Evolutionary conservation across 306 rosid genomes (phyloP), one percentile per base, ranked within the genome.

Genomic region (Cucumis hystrix): DNA sequence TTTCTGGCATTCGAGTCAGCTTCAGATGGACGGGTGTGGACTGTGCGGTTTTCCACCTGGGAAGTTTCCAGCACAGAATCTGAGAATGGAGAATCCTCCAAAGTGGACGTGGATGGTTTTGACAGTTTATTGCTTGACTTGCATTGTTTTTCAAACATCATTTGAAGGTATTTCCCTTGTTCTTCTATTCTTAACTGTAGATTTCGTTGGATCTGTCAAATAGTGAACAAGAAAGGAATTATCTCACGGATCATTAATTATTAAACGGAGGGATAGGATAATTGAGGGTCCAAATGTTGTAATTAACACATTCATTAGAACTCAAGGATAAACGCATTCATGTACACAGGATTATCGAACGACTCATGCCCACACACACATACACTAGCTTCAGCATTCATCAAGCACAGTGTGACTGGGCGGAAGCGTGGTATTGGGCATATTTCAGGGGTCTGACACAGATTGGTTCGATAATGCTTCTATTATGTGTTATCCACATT

Each of bases 181-280:
- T 96, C 99, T 89, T 96, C 99, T 80, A 96, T 92, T 76, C 99
- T 88, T 85, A 96, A 71, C 85, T 96, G 99, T 76, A 96, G 88
- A 85, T 87, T 96, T 85, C 99, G 87, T 89, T 96, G 99, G 79
- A 91, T 91, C 97, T 91, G 82, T 65, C 66, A 65, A 37, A 33
- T 45, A 18, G 21, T 2, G 39, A 72, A 47, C 80, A 62, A 76
- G 10, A 79, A 16, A 39, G 16, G 43, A 17, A 73, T 59, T 76
- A 62, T 10, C 47, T 39, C 37, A 40, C n/a, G 6, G 54, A 75
- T 58, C 55, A 33, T 51, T 39, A 4, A 20, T 58, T 12, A 59
- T 9, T 16, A 21, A 23, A 59, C 1, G 15, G 58, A 8, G 58
- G 58, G 39, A 45, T 23, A 20, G 20, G 56, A 40, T 28, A 8